Evolutionary conservation across 2,329 filamentous ascomycete species (phyloP).

Genomic region (Fonsecaea monophora): DNA sequence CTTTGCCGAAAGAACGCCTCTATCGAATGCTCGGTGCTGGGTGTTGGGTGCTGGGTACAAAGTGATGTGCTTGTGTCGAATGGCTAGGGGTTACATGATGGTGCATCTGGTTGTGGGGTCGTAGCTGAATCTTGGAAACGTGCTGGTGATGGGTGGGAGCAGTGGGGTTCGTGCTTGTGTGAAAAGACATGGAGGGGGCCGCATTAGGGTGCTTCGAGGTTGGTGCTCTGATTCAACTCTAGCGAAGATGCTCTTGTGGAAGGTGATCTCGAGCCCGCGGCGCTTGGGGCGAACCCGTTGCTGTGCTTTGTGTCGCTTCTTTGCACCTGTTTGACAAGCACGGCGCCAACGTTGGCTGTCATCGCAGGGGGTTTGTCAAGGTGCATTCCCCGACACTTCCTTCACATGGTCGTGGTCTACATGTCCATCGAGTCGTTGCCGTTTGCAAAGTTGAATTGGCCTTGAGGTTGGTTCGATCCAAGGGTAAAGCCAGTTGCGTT

Average conservation of each 20-base stretch:
- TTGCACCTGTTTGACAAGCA: constrained; percentile 1
- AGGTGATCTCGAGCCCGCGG: constrained; percentile 16
- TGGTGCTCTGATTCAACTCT: constrained; percentile 51
- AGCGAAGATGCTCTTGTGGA: constrained; percentile 40
- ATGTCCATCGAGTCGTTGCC: constrained; percentile 77
- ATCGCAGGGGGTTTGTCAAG: constrained; percentile 5
- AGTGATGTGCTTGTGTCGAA: constrained; percentile 33
- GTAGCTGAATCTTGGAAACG: constrained; percentile 45
- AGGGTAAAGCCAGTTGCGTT: constrained; percentile 77
- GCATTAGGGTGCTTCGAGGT: constrained; percentile 31
- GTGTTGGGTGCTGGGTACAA: constrained; percentile 22
- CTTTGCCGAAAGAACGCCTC: constrained; percentile 35
- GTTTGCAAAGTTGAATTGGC: constrained; percentile 90
- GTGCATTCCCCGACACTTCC: neutral
- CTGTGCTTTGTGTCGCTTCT: neutral
- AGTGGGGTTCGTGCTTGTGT: constrained; percentile 39
- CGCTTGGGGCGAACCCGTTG: constrained; percentile 6
- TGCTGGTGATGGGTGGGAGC: constrained; percentile 42
- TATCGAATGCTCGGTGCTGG: constrained; percentile 37
- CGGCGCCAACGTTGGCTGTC: constrained; percentile 6
- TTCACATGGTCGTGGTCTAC: constrained; percentile 53
- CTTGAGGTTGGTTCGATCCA: constrained; percentile 69
- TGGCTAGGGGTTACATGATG: constrained; percentile 40
- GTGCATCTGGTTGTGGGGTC: constrained; percentile 42
- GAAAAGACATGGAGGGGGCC: constrained; percentile 10